These are phyloP conservation scores for Cryptococcus sp. DNA, from an alignment of 1,284 basidiomycete species.

Conservation along the genomic window DNA sequence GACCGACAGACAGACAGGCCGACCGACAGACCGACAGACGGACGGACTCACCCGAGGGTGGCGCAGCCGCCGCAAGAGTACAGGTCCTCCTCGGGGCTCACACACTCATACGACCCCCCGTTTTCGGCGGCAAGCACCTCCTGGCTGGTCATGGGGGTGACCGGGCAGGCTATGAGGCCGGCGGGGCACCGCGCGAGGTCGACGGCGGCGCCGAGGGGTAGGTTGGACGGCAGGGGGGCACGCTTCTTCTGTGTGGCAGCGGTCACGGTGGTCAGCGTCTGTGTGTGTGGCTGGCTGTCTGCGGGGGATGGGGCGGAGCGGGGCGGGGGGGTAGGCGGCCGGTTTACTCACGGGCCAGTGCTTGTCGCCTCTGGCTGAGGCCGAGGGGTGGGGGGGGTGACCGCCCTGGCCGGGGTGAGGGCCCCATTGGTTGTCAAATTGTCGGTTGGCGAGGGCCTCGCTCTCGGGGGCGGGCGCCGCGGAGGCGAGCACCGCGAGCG, in stretches of 20 bases:
- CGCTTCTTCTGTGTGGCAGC: too few species aligned
- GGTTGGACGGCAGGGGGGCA: neutral
- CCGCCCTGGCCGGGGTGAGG: slow-evolving; percentile 8
- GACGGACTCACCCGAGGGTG: slow-evolving; percentile 27
- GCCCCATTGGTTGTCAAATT: slow-evolving; percentile 3
- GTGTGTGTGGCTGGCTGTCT: neutral
- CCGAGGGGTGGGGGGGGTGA: too few species aligned
- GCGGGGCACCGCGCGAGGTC: slow-evolving; percentile 25
- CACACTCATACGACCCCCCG: slow-evolving; percentile 21
- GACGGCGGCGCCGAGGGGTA: slow-evolving; percentile 16
- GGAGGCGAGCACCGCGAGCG: neutral
- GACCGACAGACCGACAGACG: too few species aligned
- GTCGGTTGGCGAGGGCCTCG: slow-evolving; percentile 2
- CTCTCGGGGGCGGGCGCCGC: slow-evolving; percentile 3
- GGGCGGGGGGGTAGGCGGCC: too few species aligned
- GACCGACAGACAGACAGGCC: too few species aligned
- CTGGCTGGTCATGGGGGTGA: slow-evolving; percentile 5
- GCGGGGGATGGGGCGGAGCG: too few species aligned
- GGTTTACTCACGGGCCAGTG: neutral
- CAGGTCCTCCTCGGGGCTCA: slow-evolving; percentile 22
- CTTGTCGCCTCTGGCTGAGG: slow-evolving; percentile 3
- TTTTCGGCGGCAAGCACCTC: slow-evolving; percentile 1
- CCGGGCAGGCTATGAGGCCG: slow-evolving; percentile 22
- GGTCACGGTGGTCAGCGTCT: neutral
- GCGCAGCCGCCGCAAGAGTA: slow-evolving; percentile 32